Conservation (phyloP, 208 protist genomes). For the Leishmania turanica region DNA sequence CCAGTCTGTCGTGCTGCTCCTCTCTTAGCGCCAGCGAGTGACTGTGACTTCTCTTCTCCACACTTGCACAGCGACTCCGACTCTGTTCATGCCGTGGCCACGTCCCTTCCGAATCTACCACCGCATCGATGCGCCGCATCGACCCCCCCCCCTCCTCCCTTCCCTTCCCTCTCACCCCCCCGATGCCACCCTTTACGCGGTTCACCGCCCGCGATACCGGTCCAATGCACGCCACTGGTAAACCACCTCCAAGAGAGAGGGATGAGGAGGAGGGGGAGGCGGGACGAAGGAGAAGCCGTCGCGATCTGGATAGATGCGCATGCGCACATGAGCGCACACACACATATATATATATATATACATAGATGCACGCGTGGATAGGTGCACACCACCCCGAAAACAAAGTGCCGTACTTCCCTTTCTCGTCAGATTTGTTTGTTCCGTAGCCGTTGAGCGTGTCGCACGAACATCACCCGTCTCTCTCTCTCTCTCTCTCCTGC, state of each 20-base stretch:
- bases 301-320: neutral
- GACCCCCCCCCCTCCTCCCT: neutral
- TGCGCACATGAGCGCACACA: conserved; percentile 5
- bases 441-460: no score
- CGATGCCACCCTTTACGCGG: neutral
- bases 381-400: neutral
- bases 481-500: neutral
- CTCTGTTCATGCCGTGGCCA: neutral
- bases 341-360: neutral
- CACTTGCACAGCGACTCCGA: neutral
- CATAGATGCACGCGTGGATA: conserved; percentile 1
- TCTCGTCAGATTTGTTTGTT: no score
- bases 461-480: no score
- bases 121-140: neutral
- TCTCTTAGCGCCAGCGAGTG: conserved; percentile 26
- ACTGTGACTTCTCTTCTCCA: neutral
- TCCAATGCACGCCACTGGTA: neutral
- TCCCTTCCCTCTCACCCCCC: neutral
- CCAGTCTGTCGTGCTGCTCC: conserved; percentile 26
- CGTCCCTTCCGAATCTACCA: neutral
- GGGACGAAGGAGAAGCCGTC: neutral
- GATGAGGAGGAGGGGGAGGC: no score
- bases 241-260: neutral
- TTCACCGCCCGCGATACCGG: neutral
- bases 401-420: neutral